phyloP scores from a whole-genome alignment of 1,284 basidiomycete species.

The Cryptococcus sp. region DNA sequence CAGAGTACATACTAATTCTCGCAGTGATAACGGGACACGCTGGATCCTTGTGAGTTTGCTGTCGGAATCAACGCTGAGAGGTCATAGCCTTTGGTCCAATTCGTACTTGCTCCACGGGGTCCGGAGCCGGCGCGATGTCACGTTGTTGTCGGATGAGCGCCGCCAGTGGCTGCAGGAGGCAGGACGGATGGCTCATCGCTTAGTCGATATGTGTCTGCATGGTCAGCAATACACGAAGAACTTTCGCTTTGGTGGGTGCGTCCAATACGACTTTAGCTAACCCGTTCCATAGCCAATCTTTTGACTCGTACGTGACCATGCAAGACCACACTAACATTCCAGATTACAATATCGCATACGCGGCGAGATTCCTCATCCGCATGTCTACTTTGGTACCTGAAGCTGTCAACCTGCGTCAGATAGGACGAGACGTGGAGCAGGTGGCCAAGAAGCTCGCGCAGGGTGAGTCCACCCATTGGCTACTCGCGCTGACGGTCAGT shows the following conservation, averaged over 20 bases:
- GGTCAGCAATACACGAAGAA: conserved; percentile 34
- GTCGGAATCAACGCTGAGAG: neutral
- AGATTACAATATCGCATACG: conserved; percentile 44
- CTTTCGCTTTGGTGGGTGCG: conserved; percentile 28
- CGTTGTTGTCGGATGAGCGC: conserved; percentile 26
- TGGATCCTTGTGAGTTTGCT: conserved; percentile 18
- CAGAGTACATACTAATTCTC: neutral
- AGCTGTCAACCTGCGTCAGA: conserved; percentile 37
- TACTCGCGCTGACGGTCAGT: conserved; percentile 24
- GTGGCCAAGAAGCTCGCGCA: conserved; percentile 34
- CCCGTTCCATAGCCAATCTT: conserved; percentile 26
- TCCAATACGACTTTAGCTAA: conserved; percentile 2
- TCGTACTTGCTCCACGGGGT: conserved; percentile 37
- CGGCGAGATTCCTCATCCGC: conserved; percentile 45
- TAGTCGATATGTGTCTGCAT: conserved; percentile 31
- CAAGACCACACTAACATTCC: neutral
- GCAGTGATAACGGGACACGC: conserved; percentile 23
- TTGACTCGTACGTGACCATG: conserved; percentile 26
- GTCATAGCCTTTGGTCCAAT: conserved; percentile 32
- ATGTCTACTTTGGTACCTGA: conserved; percentile 43
- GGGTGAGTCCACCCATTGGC: conserved; percentile 20
- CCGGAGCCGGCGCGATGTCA: conserved; percentile 31
- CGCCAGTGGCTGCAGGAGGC: conserved; percentile 29
- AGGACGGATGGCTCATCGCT: conserved; percentile 28
- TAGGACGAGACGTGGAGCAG: conserved; percentile 45